phyloP scores from a whole-genome alignment of 177 flowering plant genomes.

The Tripterygium wilfordii region DNA sequence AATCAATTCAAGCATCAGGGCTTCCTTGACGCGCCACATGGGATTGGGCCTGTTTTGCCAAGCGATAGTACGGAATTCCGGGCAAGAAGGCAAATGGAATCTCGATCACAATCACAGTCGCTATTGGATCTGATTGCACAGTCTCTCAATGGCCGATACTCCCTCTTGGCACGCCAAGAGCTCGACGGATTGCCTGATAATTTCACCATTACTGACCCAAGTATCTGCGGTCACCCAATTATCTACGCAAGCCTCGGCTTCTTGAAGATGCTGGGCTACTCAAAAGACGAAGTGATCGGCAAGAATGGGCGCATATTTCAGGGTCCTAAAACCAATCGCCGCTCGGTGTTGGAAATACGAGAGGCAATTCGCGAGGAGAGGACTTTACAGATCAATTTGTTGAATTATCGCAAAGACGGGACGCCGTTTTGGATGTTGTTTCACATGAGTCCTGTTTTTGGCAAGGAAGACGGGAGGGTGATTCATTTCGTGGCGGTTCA shows the following conservation, averaged over 20 bases:
- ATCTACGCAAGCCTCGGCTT: constrained; percentile 82
- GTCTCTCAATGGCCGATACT: constrained; percentile 50
- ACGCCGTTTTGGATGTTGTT: constrained; percentile 88
- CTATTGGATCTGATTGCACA: constrained; percentile 39
- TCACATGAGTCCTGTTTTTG: constrained; percentile 74
- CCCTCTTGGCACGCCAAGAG: constrained; percentile 51
- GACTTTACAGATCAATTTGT: constrained; percentile 40
- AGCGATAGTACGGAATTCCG: constrained; percentile 8
- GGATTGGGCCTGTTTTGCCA: constrained; percentile 39
- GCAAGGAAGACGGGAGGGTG: constrained; percentile 60
- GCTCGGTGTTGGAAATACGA: constrained; percentile 66
- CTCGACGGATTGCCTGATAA: constrained; percentile 63
- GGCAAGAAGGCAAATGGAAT: constrained; percentile 34
- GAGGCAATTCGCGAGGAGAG: constrained; percentile 80
- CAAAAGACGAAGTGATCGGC: constrained; percentile 72
- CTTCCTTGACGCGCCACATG: constrained; percentile 38
- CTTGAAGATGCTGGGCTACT: constrained; percentile 75
- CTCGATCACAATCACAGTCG: constrained; percentile 30
- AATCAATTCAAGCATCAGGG: no score
- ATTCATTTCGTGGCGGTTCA: constrained; percentile 79
- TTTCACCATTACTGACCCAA: constrained; percentile 85
- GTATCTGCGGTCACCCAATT: constrained; percentile 79
- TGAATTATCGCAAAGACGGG: constrained; percentile 85
- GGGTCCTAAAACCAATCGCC: constrained; percentile 65
- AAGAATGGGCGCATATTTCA: constrained; percentile 77